Conservation (phyloP, 106 monocot genomes). For the Acorus calamus region DNA sequence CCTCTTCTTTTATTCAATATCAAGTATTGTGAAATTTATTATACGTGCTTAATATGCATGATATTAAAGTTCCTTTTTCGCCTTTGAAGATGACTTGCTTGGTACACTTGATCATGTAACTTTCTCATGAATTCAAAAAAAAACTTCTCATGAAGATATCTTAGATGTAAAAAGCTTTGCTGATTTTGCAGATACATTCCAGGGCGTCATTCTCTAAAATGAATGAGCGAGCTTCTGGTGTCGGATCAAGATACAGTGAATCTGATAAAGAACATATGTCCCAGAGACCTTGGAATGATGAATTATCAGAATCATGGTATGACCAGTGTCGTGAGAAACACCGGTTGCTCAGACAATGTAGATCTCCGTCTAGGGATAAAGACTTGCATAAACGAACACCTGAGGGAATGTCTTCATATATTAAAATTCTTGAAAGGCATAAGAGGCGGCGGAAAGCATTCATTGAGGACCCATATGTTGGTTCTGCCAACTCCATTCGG, state of each 20-base stretch:
- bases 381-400: slow-evolving; percentile 65
- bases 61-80: no score
- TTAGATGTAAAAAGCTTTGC: neutral
- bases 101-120: no score
- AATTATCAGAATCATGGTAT: slow-evolving; percentile 65
- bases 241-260: slow-evolving; percentile 33
- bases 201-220: slow-evolving; percentile 27
- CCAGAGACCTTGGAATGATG: slow-evolving; percentile 40
- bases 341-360: slow-evolving; percentile 30
- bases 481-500: slow-evolving; percentile 3
- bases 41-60: no score
- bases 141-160: no score
- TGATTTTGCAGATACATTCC: slow-evolving; percentile 38
- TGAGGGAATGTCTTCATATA: slow-evolving; percentile 73
- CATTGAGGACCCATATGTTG: slow-evolving; percentile 16
- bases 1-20: no score
- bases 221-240: slow-evolving; percentile 22
- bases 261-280: slow-evolving; percentile 21
- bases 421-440: slow-evolving; percentile 39
- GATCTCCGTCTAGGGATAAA: slow-evolving; percentile 36
- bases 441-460: slow-evolving; percentile 51
- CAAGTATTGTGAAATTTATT: no score
- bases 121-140: no score
- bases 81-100: no score
- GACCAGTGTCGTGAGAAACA: slow-evolving; percentile 44